Evolutionary conservation across 345 rosid genomes (phyloP).

Genomic region (Leavenworthia alabamica): DNA sequence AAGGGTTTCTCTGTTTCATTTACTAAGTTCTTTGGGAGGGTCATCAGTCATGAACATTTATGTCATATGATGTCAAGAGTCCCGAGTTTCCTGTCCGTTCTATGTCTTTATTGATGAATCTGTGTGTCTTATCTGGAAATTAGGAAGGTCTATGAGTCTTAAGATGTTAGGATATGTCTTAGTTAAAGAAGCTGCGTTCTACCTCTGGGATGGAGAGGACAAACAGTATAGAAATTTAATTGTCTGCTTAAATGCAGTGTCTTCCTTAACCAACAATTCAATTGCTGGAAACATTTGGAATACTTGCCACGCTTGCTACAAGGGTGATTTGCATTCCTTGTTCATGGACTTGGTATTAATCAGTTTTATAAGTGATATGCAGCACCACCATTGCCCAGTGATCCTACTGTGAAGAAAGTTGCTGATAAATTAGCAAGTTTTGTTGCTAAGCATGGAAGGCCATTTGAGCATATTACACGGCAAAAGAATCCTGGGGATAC

Average conservation of each 20-base stretch:
- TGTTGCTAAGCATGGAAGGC: constrained; percentile 97
- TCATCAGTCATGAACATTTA: neutral
- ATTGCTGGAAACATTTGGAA: constrained; percentile 93
- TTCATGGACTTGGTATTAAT: constrained; percentile 98
- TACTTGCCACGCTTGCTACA: constrained; percentile 86
- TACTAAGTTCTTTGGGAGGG: neutral
- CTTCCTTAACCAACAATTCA: constrained; percentile 73
- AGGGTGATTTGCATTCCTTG: constrained; percentile 96
- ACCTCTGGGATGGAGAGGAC: constrained; percentile 35
- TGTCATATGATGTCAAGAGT: neutral
- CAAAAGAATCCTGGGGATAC: constrained; percentile 97
- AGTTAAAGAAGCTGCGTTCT: neutral
- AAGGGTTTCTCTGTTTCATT: neutral
- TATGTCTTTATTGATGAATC: too few relatives aligned
- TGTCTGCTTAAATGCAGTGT: constrained; percentile 95
- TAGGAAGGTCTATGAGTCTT: neutral
- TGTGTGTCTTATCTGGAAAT: neutral
- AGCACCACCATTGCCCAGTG: constrained; percentile 85
- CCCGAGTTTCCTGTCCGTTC: neutral
- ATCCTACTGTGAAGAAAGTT: constrained; percentile 92
- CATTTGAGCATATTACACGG: constrained; percentile 81
- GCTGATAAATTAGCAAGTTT: constrained; percentile 96
- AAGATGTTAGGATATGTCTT: neutral
- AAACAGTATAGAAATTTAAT: constrained; percentile 69
- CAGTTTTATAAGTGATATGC: constrained; percentile 99